Percentiles rank a stretch among this genome's conserved stretches.
Conservation (phyloP, 1,139 yeast species). For the Suhomyces bolitotheri region DNA sequence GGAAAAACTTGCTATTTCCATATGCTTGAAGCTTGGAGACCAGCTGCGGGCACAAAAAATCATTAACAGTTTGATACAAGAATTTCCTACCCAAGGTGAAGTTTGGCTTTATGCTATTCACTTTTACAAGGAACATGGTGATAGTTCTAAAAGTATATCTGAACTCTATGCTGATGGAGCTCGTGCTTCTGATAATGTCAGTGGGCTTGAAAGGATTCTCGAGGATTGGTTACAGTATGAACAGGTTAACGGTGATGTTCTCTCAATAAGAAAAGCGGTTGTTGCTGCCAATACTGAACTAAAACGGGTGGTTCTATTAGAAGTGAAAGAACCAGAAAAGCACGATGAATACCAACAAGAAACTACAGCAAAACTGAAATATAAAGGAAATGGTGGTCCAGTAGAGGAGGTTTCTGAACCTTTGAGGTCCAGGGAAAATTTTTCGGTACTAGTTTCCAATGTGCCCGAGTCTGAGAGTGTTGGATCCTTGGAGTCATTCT, state of each 20-base stretch:
- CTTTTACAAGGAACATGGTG: slow-evolving; percentile 29
- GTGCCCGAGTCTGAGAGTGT: slow-evolving; percentile 35
- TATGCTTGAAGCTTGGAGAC: slow-evolving; percentile 28
- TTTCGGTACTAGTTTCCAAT: slow-evolving; percentile 49
- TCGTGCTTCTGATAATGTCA: slow-evolving; percentile 29
- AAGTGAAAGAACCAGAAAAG: neutral
- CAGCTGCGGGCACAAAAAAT: slow-evolving; percentile 27
- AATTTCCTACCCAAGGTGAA: slow-evolving; percentile 37
- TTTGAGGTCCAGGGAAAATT: slow-evolving; percentile 57
- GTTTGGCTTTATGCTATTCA: slow-evolving; percentile 50
- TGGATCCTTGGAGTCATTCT: slow-evolving; percentile 39
- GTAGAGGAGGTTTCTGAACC: slow-evolving; percentile 1
- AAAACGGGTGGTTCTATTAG: slow-evolving; percentile 5
- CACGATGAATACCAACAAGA: neutral
- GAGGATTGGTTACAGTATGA: slow-evolving; percentile 49
- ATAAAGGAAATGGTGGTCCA: slow-evolving; percentile 1
- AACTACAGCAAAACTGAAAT: neutral
- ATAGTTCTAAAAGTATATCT: slow-evolving; percentile 19
- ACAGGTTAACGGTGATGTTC: slow-evolving; percentile 32
- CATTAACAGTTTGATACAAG: slow-evolving; percentile 28
- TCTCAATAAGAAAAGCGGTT: slow-evolving; percentile 10
- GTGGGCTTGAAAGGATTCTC: slow-evolving; percentile 52
- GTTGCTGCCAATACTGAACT: slow-evolving; percentile 8
- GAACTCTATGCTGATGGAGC: slow-evolving; percentile 37
- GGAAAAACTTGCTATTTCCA: slow-evolving; percentile 39